phyloP scores from a whole-genome alignment of 2,329 filamentous ascomycete species.

The Didymellaceae sp. region DNA sequence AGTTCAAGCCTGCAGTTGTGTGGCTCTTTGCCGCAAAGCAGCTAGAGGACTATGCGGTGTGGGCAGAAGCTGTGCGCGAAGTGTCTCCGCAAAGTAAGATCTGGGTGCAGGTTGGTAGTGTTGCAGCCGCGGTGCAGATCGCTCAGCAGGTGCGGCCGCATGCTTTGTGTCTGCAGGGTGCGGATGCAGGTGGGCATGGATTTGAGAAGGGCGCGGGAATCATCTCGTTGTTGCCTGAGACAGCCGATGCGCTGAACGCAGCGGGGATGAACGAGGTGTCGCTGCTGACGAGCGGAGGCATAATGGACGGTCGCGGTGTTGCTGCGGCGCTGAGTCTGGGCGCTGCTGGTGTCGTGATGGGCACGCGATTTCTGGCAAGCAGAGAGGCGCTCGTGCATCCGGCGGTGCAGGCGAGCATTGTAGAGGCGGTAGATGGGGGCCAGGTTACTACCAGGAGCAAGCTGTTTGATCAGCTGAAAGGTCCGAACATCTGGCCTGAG shows the following conservation, averaged over 20 bases:
- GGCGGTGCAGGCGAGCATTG: constrained; percentile 55
- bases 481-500: constrained; percentile 64
- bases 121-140: constrained; percentile 61
- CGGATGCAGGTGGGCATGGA: constrained; percentile 70
- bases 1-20: constrained; percentile 64
- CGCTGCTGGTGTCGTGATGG: constrained; percentile 63
- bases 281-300: constrained; percentile 66
- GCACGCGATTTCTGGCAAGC: constrained; percentile 67
- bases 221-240: constrained; percentile 65
- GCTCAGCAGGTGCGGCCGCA: constrained; percentile 59
- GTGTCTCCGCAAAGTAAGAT: constrained; percentile 52
- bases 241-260: constrained; percentile 55
- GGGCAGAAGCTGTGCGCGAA: constrained; percentile 42
- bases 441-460: constrained; percentile 57
- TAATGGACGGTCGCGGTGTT: constrained; percentile 64
- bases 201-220: constrained; percentile 63
- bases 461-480: constrained; percentile 61
- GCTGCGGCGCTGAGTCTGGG: constrained; percentile 65
- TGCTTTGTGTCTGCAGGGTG: constrained; percentile 68
- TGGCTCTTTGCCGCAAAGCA: constrained; percentile 71
- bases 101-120: constrained; percentile 68
- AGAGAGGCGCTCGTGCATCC: constrained; percentile 55
- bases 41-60: constrained; percentile 46
- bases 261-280: constrained; percentile 29
- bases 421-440: constrained; percentile 58